Evolutionary conservation across 441 rosid species (phyloP), one percentile per base, ranked within the genome.

Genomic region (Manihot esculenta): DNA sequence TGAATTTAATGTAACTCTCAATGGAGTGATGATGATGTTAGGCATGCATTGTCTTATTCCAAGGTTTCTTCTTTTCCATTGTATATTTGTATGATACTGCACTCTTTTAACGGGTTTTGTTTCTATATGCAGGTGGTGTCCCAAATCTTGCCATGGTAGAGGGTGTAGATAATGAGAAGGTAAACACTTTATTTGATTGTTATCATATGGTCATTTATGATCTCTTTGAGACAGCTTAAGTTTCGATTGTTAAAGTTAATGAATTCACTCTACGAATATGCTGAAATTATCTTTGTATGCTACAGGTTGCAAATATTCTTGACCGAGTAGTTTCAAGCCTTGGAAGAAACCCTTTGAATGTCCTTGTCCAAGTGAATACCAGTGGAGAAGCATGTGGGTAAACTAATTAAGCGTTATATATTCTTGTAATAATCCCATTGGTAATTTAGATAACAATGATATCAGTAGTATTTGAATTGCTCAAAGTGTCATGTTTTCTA

Each of bases 361-460:
- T 93, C 75, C 68, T 93, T 82, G 90, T 87, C 68, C 98, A 91
- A 84, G 98, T 93, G 56, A 93, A 93, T 74, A 90, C 98, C 10
- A 91, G 97, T 35, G 94, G 96, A 79, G 97, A 93, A 85, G 81
- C 79, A 73, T 89, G 97, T 91, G 86, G 79, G 97, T 80, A 68
- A 68, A 35, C 21, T 66, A 14, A 45, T 41, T 24, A 27, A 42
- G 23, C 20, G 6, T 35, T 54, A 44, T 18, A 7, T 2, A 0
- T 35, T 18, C 48, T 23, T 24, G 13, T 53, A 20, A 20, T 35
- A 20, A 54, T 26, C 58, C 56, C 27, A 3, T 69, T 38, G 1
- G 72, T n/a, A 24, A 24, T 57, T 57, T 57, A 42, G 17, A 62
- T n/a, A 59, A 9, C 10, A 18, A 11, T 5, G 44, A 38, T 23